Evolutionary conservation across 1,284 basidiomycete genomes (phyloP), one percentile per base, ranked within the genome.

Genomic region (Tilletia indica): DNA sequence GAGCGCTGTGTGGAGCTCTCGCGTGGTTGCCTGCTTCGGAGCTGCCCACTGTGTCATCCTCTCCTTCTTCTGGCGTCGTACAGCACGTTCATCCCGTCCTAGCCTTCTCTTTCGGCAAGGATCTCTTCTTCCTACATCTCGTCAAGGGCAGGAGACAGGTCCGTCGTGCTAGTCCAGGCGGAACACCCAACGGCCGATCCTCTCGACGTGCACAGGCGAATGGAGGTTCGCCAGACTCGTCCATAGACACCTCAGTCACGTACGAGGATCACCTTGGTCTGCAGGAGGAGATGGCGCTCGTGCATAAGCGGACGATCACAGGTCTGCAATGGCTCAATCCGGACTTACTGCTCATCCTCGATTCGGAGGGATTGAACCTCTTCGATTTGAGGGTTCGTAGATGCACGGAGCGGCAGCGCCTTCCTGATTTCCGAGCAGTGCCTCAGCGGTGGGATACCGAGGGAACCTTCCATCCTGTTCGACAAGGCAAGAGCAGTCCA

Each of bases 121-220:
- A 67, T 2, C 64, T 83, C 39, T 74, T 75, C 58, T 68, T 82
- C 1, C 68, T 83, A 11, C 76, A 73, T 36, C 66, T 83, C 45
- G 67, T 74, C 19, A 73, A 74, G 34, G 74, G 72, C 36, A 48
- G 67, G 21, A 61, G 61, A 21, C 61, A 64, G 34, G 6, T 64
- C 34, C 61, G 36, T 64, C 61, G 61, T 19, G 16, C 38, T 16
- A 8, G 16, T 6, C 11, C 51, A 19, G 51, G 21, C 14, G 42
- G 42, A 19, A 25, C 51, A 19, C n/a, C 51, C 11, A 54, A 54
- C 16, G 16, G 11, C n/a, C 51, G 58, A 34, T 11, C 8, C 19
- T 39, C 58, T 19, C 51, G 51, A 2, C 51, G 51, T 6, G 12
- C 51, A 95, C 36, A 84, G 95, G 45, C 88, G 87, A 19, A 88